Evolutionary conservation across 1,139 yeast species (phyloP).

Genomic region (Kodamaea sp.): DNA sequence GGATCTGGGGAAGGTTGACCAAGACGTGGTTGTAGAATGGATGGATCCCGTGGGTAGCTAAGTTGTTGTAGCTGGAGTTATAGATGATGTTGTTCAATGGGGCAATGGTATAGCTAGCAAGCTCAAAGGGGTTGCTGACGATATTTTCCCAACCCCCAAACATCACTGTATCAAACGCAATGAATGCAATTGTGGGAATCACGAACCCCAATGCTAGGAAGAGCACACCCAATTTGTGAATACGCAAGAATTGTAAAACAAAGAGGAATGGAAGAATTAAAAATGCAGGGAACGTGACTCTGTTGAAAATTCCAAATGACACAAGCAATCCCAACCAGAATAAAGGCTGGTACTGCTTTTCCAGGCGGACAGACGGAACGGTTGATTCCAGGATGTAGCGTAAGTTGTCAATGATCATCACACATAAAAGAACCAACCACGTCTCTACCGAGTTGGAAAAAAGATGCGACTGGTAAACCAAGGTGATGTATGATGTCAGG

Average conservation of each 20-base stretch:
- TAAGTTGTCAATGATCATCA: constrained; percentile 53
- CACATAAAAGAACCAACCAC: constrained; percentile 54
- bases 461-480: constrained; percentile 82
- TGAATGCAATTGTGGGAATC: constrained; percentile 37
- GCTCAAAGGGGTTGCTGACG: constrained; percentile 10
- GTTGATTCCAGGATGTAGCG: constrained; percentile 27
- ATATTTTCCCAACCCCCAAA: constrained; percentile 3
- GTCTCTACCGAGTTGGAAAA: constrained; percentile 90
- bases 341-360: constrained; percentile 17
- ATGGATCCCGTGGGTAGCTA: constrained; percentile 82
- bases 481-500: constrained; percentile 76
- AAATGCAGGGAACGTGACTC: constrained; percentile 82
- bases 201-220: constrained; percentile 30
- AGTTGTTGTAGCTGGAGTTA: constrained; percentile 59
- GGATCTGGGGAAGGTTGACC: constrained; percentile 72
- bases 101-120: constrained; percentile 48
- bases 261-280: constrained; percentile 58
- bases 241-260: constrained; percentile 38
- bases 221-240: constrained; percentile 24
- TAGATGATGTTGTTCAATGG: constrained; percentile 78
- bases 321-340: constrained; percentile 53
- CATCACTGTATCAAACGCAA: constrained; percentile 46
- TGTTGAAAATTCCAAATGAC: constrained; percentile 74
- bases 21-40: constrained; percentile 72
- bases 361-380: constrained; percentile 9